These are phyloP conservation scores for Didymella glomerata DNA, from an alignment of 2,329 filamentous ascomycete species.

Conservation along the genomic window DNA sequence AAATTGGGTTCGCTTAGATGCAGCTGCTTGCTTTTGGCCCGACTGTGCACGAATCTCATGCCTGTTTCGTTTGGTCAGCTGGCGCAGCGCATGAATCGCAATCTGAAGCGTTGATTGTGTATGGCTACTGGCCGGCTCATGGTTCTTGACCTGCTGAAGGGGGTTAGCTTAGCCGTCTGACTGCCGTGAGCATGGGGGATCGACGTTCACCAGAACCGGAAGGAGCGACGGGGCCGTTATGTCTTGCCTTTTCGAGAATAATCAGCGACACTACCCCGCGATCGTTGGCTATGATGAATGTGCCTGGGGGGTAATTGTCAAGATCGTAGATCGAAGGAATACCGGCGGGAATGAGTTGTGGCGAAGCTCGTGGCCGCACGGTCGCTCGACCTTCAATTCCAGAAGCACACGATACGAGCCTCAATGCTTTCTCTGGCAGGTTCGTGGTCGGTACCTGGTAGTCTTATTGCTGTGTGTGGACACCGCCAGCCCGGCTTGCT, in stretches of 20 bases:
- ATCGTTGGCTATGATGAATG: background rate
- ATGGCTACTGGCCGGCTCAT: conserved; percentile 1
- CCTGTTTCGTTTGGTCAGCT: conserved; percentile 2
- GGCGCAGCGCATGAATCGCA: conserved; percentile 15
- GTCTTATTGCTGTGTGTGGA: conserved; percentile 38
- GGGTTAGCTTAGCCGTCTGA: conserved; percentile 17
- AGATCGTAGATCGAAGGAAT: conserved; percentile 16
- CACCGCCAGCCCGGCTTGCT: conserved; percentile 32
- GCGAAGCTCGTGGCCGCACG: background rate
- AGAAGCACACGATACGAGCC: conserved; percentile 32
- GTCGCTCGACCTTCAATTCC: conserved; percentile 12
- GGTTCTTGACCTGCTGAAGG: conserved; percentile 18
- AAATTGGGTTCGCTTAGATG: conserved; percentile 8
- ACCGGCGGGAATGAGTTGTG: conserved; percentile 11
- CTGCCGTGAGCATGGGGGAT: conserved; percentile 16
- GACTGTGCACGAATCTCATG: conserved; percentile 7
- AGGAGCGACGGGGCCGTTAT: conserved; percentile 10
- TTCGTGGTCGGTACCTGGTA: conserved; percentile 24
- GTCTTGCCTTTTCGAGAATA: conserved; percentile 5
- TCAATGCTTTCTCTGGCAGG: conserved; percentile 40
- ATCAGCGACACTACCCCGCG: conserved; percentile 18
- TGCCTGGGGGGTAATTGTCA: background rate
- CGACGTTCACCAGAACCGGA: conserved; percentile 19
- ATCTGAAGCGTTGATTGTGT: conserved; percentile 1
- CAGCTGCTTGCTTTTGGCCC: conserved; percentile 2